A percentile compares a stretch with the other conserved stretches of the same genome.
Conservation (phyloP, 768 basidiomycete species). For the Pleurotus salmoneostramineus region DNA sequence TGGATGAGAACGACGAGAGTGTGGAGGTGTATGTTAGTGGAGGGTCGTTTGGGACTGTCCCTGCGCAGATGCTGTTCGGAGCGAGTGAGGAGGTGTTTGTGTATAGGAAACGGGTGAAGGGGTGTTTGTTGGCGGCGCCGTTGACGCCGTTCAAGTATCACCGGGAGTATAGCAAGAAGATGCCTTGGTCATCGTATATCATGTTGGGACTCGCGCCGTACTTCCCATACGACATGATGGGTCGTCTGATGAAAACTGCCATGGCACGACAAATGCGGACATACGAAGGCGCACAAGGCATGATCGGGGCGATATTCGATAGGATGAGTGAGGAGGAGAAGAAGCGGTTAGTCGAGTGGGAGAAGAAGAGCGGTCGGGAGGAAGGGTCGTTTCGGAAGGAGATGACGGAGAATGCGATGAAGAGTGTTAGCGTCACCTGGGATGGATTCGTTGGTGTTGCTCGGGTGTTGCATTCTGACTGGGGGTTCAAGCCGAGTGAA, state of each 20-base stretch:
- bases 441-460: constrained; percentile 35
- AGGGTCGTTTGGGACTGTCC: constrained; percentile 43
- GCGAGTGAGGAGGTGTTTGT: constrained; percentile 42
- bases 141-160: constrained; percentile 36
- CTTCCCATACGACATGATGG: constrained; percentile 28
- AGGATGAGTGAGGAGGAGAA: constrained; percentile 28
- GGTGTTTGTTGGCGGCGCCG: constrained; percentile 35
- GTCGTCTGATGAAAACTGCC: constrained; percentile 18
- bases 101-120: constrained; percentile 35
- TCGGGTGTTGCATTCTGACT: constrained; percentile 34
- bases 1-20: constrained; percentile 24
- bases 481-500: constrained; percentile 34
- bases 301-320: constrained; percentile 32
- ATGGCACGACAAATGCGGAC: constrained; percentile 28
- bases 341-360: constrained; percentile 33
- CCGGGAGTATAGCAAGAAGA: constrained; percentile 30
- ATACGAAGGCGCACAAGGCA: constrained; percentile 31
- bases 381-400: constrained; percentile 34
- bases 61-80: constrained; percentile 48
- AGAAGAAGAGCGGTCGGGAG: constrained; percentile 25
- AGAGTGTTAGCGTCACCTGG: constrained; percentile 40
- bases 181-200: constrained; percentile 38
- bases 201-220: constrained; percentile 26
- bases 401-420: constrained; percentile 30
- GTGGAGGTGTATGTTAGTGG: constrained; percentile 35